Conservation (phyloP, 75 land plant genomes). For the Gnetum montanum region DNA sequence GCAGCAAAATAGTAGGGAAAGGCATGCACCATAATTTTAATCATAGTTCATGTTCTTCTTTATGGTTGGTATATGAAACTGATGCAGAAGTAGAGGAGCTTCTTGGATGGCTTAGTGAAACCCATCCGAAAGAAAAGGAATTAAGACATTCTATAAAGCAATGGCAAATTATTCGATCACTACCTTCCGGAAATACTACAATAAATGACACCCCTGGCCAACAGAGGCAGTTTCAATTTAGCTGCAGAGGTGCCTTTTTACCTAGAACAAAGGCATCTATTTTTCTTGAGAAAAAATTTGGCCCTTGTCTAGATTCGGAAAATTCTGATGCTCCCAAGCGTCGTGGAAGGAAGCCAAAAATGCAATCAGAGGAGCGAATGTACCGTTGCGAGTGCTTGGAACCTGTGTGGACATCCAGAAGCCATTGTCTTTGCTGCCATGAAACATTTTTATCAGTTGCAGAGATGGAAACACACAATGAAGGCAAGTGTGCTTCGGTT, state of each 20-base stretch:
- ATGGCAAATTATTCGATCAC: constrained; percentile 31
- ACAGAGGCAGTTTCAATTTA: neutral
- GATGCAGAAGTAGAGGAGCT: constrained; percentile 52
- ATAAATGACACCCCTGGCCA: constrained; percentile 2
- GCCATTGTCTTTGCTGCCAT: constrained; percentile 77
- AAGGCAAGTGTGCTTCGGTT: constrained; percentile 30
- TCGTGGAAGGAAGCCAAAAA: constrained; percentile 21
- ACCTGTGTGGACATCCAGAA: constrained; percentile 69
- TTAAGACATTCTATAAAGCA: constrained; percentile 48
- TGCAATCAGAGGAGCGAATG: constrained; percentile 31
- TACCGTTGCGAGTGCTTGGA: constrained; percentile 83
- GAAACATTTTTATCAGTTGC: constrained; percentile 31
- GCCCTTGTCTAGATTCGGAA: constrained; percentile 32
- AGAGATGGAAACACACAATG: constrained; percentile 57
- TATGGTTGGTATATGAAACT: constrained; percentile 48
- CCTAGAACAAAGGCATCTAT: constrained; percentile 42
- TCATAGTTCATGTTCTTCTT: neutral
- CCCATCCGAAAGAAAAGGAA: constrained; percentile 42
- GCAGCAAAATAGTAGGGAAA: neutral
- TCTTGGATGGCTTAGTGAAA: constrained; percentile 39
- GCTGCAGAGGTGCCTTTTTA: constrained; percentile 1
- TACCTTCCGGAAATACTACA: constrained; percentile 1
- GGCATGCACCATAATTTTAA: no score
- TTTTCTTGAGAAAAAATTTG: constrained; percentile 41
- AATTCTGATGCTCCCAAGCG: constrained; percentile 20